Conservation (phyloP, 305 asterid species). For the Striga hermonthica region DNA sequence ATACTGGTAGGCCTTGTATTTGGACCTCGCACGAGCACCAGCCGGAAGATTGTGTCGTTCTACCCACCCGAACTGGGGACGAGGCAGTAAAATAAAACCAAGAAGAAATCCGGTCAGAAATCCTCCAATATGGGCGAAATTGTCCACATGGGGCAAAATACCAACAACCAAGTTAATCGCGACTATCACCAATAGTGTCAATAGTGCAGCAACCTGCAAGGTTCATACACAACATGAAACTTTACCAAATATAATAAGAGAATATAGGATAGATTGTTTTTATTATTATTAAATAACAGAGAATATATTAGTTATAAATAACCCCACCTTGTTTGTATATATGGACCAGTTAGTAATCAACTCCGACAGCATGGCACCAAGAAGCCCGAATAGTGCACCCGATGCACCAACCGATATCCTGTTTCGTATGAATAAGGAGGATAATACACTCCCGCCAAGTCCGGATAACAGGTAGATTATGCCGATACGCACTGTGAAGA, state of each 20-base stretch:
- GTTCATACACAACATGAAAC: not conserved
- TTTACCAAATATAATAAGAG: not conserved
- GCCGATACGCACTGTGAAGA: conserved; percentile 58
- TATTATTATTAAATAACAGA: no score
- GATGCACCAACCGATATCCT: conserved; percentile 84
- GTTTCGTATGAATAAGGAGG: conserved; percentile 58
- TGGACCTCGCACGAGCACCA: conserved; percentile 49
- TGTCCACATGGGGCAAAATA: conserved; percentile 75
- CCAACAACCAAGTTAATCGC: conserved; percentile 69
- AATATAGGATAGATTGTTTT: no score
- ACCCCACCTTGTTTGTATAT: conserved; percentile 64
- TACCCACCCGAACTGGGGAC: conserved; percentile 88
- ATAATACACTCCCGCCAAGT: conserved; percentile 71
- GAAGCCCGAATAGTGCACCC: conserved; percentile 93
- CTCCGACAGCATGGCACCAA: conserved; percentile 91
- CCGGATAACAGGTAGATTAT: conserved; percentile 68
- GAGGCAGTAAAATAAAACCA: conserved; percentile 71
- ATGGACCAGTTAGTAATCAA: conserved; percentile 83
- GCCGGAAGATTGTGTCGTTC: conserved; percentile 54
- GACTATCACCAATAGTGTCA: conserved; percentile 63
- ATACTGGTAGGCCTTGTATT: conserved; percentile 67
- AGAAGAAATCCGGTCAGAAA: conserved; percentile 74
- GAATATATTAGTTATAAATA: no score
- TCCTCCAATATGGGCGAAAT: conserved; percentile 89
- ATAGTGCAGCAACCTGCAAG: conserved; percentile 62